These are phyloP conservation scores for Mycena alexandri DNA, from an alignment of 768 basidiomycete species.

Conservation along the genomic window DNA sequence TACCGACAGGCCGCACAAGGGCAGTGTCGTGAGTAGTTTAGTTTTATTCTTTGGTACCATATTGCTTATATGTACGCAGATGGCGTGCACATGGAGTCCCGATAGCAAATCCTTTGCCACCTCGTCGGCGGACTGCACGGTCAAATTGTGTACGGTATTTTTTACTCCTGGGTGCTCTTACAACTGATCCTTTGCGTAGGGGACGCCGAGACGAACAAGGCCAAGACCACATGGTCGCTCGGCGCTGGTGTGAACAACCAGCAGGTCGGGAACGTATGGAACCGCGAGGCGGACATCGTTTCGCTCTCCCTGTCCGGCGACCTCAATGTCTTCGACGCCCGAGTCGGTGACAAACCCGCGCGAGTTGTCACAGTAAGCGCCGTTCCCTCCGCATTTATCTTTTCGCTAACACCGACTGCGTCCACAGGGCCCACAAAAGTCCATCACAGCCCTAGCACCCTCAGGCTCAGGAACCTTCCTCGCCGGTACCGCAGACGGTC, in stretches of 20 bases:
- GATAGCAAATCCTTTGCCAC: conserved; percentile 83
- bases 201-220: conserved; percentile 83
- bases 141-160: conserved; percentile 79
- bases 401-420: not conserved
- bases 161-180: not conserved
- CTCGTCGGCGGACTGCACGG: conserved; percentile 88
- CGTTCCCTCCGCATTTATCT: not conserved
- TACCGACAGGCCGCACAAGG: conserved; percentile 76
- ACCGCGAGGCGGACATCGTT: conserved; percentile 74
- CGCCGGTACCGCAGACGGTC: conserved; percentile 85
- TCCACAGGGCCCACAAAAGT: conserved; percentile 81
- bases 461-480: conserved; percentile 73
- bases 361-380: conserved; percentile 70
- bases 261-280: conserved; percentile 93
- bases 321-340: conserved; percentile 85
- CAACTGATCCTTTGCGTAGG: conserved; percentile 58
- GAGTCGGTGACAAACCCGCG: conserved; percentile 70
- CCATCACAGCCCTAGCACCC: conserved; percentile 75
- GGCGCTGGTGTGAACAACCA: conserved; percentile 84
- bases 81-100: conserved; percentile 84
- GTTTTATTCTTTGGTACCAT: not conserved
- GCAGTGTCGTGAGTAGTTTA: conserved; percentile 72
- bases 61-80: conserved; percentile 51
- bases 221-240: conserved; percentile 75
- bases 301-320: conserved; percentile 88